phyloP scores from a whole-genome alignment of 2,329 filamentous ascomycete genomes.

The Thelonectria olida region DNA sequence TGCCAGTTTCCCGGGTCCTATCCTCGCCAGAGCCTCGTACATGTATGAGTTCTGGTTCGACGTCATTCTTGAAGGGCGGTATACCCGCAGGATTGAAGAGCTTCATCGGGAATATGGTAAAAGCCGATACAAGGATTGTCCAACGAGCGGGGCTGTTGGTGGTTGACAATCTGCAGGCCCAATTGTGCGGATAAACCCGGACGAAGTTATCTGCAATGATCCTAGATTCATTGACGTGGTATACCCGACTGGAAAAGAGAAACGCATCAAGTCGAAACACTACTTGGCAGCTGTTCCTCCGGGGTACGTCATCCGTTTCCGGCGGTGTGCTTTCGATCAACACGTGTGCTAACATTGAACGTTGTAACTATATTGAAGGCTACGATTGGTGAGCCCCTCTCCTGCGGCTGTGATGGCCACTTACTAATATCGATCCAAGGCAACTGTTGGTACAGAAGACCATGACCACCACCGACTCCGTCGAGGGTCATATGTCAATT shows the following conservation, averaged over 20 bases:
- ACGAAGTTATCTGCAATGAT: conserved; percentile 18
- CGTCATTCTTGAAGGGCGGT: conserved; percentile 22
- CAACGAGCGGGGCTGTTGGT: conserved; percentile 1
- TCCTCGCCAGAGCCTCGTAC: conserved; percentile 21
- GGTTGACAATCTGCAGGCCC: conserved; percentile 11
- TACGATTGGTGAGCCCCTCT: background rate
- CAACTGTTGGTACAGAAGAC: conserved; percentile 13
- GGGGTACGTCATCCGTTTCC: conserved; percentile 1
- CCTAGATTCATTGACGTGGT: conserved; percentile 14
- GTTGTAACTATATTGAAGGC: background rate
- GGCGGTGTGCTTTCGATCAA: background rate
- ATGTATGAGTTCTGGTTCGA: conserved; percentile 28
- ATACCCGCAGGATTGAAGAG: conserved; percentile 18
- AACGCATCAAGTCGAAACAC: background rate
- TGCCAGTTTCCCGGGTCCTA: conserved; percentile 18
- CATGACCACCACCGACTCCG: conserved; percentile 19
- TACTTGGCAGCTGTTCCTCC: conserved; percentile 7
- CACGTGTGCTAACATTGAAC: background rate
- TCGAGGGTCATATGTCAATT: conserved; percentile 13
- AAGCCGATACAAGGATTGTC: background rate
- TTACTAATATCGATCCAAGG: background rate
- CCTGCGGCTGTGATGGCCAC: background rate
- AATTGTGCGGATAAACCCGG: conserved; percentile 20
- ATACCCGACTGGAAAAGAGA: conserved; percentile 9
- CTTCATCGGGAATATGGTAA: conserved; percentile 23